Conservation (phyloP, 345 rosid species). For the Odontarrhena argentea region DNA sequence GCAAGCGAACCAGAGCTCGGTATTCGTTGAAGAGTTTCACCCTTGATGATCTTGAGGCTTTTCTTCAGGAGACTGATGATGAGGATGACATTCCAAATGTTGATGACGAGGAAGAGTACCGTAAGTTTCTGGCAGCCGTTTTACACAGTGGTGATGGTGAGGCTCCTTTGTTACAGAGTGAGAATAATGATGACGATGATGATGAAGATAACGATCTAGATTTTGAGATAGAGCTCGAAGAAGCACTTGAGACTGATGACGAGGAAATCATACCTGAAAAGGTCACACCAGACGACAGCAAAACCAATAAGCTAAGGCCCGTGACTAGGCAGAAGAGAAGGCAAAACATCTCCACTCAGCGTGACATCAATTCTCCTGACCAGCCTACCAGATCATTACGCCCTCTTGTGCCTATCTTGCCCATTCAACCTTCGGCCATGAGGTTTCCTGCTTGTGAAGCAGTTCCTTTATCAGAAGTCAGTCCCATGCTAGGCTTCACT, state of each 20-base stretch:
- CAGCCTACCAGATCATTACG: constrained; percentile 73
- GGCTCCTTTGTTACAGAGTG: constrained; percentile 43
- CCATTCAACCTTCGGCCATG: constrained; percentile 41
- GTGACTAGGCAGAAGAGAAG: constrained; percentile 86
- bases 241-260: constrained; percentile 85
- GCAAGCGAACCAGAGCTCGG: constrained; percentile 85
- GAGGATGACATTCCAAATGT: constrained; percentile 84
- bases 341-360: constrained; percentile 51
- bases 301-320: constrained; percentile 54
- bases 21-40: constrained; percentile 84
- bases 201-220: constrained; percentile 90
- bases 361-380: constrained; percentile 52
- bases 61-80: constrained; percentile 93
- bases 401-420: constrained; percentile 70
- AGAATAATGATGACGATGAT: constrained; percentile 59
- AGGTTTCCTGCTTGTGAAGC: constrained; percentile 43
- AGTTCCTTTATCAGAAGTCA: constrained; percentile 40
- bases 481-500: constrained; percentile 59
- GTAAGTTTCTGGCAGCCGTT: constrained; percentile 90
- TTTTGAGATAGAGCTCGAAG: constrained; percentile 93
- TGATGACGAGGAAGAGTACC: constrained; percentile 87
- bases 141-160: constrained; percentile 64
- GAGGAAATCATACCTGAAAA: constrained; percentile 57
- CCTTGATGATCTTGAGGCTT: constrained; percentile 94
- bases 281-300: constrained; percentile 36